Evolutionary conservation across 164 flowering plant genomes (phyloP), one percentile per base, ranked within the genome.

Genomic region (Liquidambar formosana): DNA sequence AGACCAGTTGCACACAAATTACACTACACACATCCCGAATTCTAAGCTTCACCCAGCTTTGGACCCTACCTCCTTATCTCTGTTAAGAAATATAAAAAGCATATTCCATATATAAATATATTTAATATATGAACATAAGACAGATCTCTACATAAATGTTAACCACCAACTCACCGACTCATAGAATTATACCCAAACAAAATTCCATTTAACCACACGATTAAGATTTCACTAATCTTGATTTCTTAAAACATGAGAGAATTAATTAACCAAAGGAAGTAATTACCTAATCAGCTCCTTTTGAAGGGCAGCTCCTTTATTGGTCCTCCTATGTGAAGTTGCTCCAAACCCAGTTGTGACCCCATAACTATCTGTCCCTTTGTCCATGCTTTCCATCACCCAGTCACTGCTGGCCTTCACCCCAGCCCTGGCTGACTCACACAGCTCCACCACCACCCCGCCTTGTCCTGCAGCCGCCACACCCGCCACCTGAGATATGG

Each of bases 301-400:
- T 58, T 87, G 88, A 14, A 87, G 83, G 45, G 87, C 91, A 21
- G 73, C 82, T 2, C 91, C 88, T 51, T 87, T 75, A 44, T 83
- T 85, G 66, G 91, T 87, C 47, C 91, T 71, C 66, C 91, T 61
- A 51, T 87, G 91, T 0, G 91, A 87, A 27, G 89, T 87, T 0
- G 91, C 89, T 54, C 91, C 91, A 69, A 87, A 87, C 2, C 91
- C 91, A 41, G 91, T 87, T 10, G 91, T 87, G 57, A 85, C 84
- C 0, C 91, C 88, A 67, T 87, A 87, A 27, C 86, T 85, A 60
- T 87, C 88, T 0, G 84, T 83, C 18, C 91, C 91, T 23, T 83
- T 83, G 60, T 67, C 78, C 87, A 85, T 76, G 71, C 86, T 80
- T 12, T 85, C 91, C 86, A 85, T 80, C 3, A 87, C 88, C 89